phyloP scores from a whole-genome alignment of 108 stramenopile species.

The Nannochloropsis salina region DNA sequence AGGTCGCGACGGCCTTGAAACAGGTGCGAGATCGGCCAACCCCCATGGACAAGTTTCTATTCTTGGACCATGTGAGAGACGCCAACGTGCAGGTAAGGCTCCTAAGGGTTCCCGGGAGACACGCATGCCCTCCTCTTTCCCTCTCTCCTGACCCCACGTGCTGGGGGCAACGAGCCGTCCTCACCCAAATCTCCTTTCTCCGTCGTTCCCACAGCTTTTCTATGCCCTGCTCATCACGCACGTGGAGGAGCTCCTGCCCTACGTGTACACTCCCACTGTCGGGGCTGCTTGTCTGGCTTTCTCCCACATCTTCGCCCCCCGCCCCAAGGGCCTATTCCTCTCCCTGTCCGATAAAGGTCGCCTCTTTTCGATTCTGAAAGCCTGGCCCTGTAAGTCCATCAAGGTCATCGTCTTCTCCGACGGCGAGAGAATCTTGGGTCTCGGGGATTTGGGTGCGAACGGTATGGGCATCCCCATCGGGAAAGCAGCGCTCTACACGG shows the following conservation, averaged over 20 bases:
- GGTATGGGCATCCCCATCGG: conserved; percentile 95
- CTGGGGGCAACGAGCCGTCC: too few relatives aligned
- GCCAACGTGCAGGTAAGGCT: conserved; percentile 73
- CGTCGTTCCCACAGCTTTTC: conserved; percentile 58
- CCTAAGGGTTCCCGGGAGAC: conserved; percentile 30
- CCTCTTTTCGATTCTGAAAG: conserved; percentile 87
- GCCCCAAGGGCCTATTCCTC: conserved; percentile 93
- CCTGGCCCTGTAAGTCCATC: conserved; percentile 86
- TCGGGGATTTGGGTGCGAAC: conserved; percentile 92
- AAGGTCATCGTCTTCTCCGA: conserved; percentile 93
- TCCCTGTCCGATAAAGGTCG: conserved; percentile 76
- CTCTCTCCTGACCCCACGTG: too few relatives aligned
- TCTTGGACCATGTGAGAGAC: conserved; percentile 85
- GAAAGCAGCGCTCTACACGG: conserved; percentile 86
- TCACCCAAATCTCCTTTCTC: neutral
- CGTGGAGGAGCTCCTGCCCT: conserved; percentile 87
- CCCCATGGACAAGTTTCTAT: conserved; percentile 80
- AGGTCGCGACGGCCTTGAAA: conserved; percentile 47
- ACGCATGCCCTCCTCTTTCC: neutral
- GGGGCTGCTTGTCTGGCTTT: conserved; percentile 88
- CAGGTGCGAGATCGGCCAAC: conserved; percentile 62
- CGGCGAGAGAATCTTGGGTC: conserved; percentile 86
- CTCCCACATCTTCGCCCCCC: conserved; percentile 53
- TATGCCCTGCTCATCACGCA: conserved; percentile 85
- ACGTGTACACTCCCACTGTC: conserved; percentile 98